These are phyloP conservation scores for Debaryomyces sp. DNA, from an alignment of 1,139 yeast species.

Conservation along the genomic window DNA sequence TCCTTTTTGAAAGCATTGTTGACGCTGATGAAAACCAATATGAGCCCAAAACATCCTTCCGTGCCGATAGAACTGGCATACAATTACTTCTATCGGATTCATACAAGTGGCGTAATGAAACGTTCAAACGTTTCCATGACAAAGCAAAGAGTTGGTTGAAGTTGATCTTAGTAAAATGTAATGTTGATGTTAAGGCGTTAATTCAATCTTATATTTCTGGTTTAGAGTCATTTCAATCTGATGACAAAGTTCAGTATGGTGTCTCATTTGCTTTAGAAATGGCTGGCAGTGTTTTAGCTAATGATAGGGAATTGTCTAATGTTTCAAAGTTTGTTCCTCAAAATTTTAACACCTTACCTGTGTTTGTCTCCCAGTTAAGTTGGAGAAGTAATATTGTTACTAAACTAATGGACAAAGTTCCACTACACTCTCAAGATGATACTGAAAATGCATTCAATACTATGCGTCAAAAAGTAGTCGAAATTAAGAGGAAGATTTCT, in stretches of 20 bases:
- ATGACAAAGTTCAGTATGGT: constrained; percentile 63
- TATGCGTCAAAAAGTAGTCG: constrained; percentile 19
- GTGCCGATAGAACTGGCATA: constrained; percentile 59
- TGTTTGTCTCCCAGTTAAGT: constrained; percentile 75
- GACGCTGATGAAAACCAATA: constrained; percentile 90
- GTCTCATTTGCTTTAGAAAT: constrained; percentile 87
- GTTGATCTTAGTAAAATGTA: constrained; percentile 54
- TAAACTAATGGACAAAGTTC: constrained; percentile 40
- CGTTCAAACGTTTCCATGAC: constrained; percentile 61
- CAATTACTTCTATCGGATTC: constrained; percentile 76
- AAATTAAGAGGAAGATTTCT: constrained; percentile 16
- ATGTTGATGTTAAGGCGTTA: constrained; percentile 75
- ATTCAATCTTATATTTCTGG: constrained; percentile 74
- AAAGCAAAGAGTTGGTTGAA: constrained; percentile 71
- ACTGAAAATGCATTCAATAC: constrained; percentile 30
- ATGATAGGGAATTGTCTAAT: constrained; percentile 58
- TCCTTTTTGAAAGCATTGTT: constrained; percentile 75
- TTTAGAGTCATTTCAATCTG: constrained; percentile 34
- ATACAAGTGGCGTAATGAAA: constrained; percentile 70
- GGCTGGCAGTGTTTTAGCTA: constrained; percentile 72
- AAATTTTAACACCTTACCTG: constrained; percentile 64
- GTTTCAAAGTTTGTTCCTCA: constrained; percentile 28
- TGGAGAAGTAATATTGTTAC: constrained; percentile 64
- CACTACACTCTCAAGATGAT: constrained; percentile 35
- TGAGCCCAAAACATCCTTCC: constrained; percentile 74